Evolutionary conservation across 805 yeast species (phyloP).

Genomic region (Candida stauntonica): DNA sequence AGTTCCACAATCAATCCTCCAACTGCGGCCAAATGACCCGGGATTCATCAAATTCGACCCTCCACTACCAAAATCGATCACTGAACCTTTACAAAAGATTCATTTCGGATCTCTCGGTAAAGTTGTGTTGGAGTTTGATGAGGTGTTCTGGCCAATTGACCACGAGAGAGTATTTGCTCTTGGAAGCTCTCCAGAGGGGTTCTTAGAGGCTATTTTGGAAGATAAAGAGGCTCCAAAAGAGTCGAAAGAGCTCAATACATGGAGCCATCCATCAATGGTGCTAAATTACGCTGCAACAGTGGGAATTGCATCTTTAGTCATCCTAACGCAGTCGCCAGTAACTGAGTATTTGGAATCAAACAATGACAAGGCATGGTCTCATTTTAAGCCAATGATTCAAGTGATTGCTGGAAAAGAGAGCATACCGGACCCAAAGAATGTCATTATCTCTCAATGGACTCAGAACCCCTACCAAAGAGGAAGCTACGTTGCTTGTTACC

Average conservation of each 20-base stretch:
- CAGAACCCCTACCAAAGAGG: constrained; percentile 75
- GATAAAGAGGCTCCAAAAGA: constrained; percentile 3
- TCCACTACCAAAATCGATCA: constrained; percentile 42
- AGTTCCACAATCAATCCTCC: constrained; percentile 70
- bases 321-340: constrained; percentile 67
- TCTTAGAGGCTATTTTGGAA: constrained; percentile 13
- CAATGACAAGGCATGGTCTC: constrained; percentile 52
- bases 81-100: constrained; percentile 41
- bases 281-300: constrained; percentile 52
- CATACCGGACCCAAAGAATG: constrained; percentile 37
- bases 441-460: constrained; percentile 70
- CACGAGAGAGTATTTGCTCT: constrained; percentile 46
- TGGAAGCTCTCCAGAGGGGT: constrained; percentile 32
- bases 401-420: constrained; percentile 13
- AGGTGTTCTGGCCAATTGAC: constrained; percentile 54
- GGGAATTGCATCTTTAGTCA: constrained; percentile 50
- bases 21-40: constrained; percentile 25
- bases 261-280: constrained; percentile 59
- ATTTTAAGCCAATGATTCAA: constrained; percentile 42
- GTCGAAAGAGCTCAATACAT: constrained; percentile 34
- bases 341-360: constrained; percentile 54
- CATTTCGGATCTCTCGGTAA: constrained; percentile 72
- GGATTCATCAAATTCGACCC: constrained; percentile 58
- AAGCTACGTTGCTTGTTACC: constrained; percentile 68
- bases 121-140: constrained; percentile 62